These are phyloP conservation scores for Aaosphaeria pasadenensis DNA, from an alignment of 2,329 filamentous ascomycete species.

Conservation along the genomic window DNA sequence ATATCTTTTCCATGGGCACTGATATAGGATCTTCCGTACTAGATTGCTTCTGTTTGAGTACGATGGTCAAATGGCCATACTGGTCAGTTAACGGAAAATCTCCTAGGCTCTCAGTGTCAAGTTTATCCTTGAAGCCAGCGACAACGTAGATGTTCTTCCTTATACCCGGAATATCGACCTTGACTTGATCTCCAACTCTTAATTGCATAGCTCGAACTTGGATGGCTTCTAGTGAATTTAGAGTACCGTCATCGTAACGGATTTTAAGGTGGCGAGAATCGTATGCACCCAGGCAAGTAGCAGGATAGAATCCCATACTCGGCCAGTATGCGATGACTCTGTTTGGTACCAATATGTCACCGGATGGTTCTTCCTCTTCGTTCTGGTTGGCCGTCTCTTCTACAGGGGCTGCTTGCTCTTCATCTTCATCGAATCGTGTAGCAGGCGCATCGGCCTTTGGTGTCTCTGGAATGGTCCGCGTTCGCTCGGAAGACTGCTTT, in stretches of 20 bases:
- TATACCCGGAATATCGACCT: conserved; percentile 45
- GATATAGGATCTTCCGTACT: conserved; percentile 36
- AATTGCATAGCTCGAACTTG: conserved; percentile 45
- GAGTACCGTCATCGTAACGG: conserved; percentile 48
- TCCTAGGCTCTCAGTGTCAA: conserved; percentile 17
- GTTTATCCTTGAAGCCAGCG: conserved; percentile 40
- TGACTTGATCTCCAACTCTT: conserved; percentile 44
- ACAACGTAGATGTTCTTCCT: conserved; percentile 45
- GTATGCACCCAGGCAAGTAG: conserved; percentile 52
- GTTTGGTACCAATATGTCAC: conserved; percentile 42
- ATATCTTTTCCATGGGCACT: conserved; percentile 41
- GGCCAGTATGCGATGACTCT: conserved; percentile 60
- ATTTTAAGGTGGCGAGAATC: conserved; percentile 43
- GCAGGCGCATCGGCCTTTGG: conserved; percentile 16
- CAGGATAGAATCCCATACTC: conserved; percentile 58
- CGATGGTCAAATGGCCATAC: conserved; percentile 38
- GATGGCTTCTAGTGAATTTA: conserved; percentile 37
- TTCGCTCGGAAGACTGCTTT: background rate
- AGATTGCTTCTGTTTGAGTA: conserved; percentile 39
- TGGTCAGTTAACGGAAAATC: conserved; percentile 40
- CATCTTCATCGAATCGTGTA: conserved; percentile 4
- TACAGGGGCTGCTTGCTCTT: background rate
- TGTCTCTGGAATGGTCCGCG: background rate
- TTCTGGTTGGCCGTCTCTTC: background rate
- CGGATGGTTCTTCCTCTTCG: conserved; percentile 14